These are phyloP conservation scores for Aspergillus eucalypticola DNA, from an alignment of 2,329 filamentous ascomycete species.

Conservation along the genomic window DNA sequence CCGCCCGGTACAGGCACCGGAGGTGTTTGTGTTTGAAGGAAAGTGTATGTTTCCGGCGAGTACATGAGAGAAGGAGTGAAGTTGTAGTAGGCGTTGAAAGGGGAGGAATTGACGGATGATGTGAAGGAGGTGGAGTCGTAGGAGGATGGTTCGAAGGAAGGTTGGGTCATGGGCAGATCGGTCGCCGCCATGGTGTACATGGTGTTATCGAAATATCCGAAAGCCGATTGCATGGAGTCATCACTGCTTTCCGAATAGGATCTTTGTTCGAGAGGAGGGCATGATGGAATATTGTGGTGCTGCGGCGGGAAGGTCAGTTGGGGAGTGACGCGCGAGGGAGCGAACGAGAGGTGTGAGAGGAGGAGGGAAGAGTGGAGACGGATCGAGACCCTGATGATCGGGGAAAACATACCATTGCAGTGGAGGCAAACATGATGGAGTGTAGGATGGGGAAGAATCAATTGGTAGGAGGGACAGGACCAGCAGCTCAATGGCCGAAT, in stretches of 20 bases:
- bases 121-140: slow-evolving; percentile 12
- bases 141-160: slow-evolving; percentile 14
- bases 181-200: slow-evolving; percentile 15
- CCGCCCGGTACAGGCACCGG: slow-evolving; percentile 10
- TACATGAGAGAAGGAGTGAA: slow-evolving; percentile 18
- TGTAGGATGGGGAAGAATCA: slow-evolving; percentile 4
- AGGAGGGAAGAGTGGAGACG: neutral
- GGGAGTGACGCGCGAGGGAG: no score
- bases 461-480: neutral
- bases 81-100: slow-evolving; percentile 15
- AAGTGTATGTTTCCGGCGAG: slow-evolving; percentile 14
- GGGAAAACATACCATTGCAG: slow-evolving; percentile 11
- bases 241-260: slow-evolving; percentile 25
- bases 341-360: neutral
- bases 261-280: slow-evolving; percentile 25
- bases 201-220: slow-evolving; percentile 18
- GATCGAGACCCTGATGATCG: neutral
- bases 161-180: slow-evolving; percentile 14
- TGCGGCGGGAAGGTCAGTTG: slow-evolving; percentile 7
- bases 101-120: slow-evolving; percentile 7
- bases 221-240: slow-evolving; percentile 18
- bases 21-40: slow-evolving; percentile 13
- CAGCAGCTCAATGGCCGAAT: neutral
- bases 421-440: slow-evolving; percentile 10
- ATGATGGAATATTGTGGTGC: slow-evolving; percentile 16